Evolutionary conservation across 805 yeast species (phyloP), one percentile per base, ranked within the genome.

Genomic region (Grigorovia transvaalensis): DNA sequence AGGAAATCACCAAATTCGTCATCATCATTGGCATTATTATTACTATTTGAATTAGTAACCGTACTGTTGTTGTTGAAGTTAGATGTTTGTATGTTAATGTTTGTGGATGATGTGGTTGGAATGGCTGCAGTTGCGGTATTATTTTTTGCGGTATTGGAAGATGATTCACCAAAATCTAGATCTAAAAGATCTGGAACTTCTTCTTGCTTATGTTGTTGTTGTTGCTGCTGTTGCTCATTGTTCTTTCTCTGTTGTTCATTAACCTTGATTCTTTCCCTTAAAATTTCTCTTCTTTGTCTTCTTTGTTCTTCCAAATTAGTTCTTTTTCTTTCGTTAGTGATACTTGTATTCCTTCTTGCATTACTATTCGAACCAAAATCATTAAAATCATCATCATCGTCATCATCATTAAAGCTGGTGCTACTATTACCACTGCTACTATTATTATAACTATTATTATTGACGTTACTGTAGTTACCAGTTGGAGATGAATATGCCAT

Each of bases 1-100:
- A 67, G 68, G 59, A 66, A 65, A 52, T 70, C 70, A 45, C 75
- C 73, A 56, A 67, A 67, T 19, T 64, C 71, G 54, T 69, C 70
- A 46, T 66, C 69, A 9, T 63, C 64, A 15, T 60, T 65, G 13
- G 64, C 66, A 47, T 56, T 56, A 23, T 50, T 58, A 15, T 35
- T 46, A 19, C 20, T 20, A 15, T 29, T 19, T 4, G 44, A 35
- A 18, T 35, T 29, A 23, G 20, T 35, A 38, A 2, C 15, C 2
- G 42, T 13, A 38, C 5, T 38, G 17, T 8, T 38, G 17, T 13
- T 15, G 15, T 38, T 38, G 15, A 38, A 38, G 15, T 8, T 15
- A n/a, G 42, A 38, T 2, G 42, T 38, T 38, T 38, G 42, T 13
- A 38, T 38, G 17, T 38, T 38, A 15, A 38, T 38, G 13, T 49